A percentile compares a stretch with the other conserved stretches of the same genome.
phyloP scores from a whole-genome alignment of 345 rosid genomes.

The Kandelia obovata region DNA sequence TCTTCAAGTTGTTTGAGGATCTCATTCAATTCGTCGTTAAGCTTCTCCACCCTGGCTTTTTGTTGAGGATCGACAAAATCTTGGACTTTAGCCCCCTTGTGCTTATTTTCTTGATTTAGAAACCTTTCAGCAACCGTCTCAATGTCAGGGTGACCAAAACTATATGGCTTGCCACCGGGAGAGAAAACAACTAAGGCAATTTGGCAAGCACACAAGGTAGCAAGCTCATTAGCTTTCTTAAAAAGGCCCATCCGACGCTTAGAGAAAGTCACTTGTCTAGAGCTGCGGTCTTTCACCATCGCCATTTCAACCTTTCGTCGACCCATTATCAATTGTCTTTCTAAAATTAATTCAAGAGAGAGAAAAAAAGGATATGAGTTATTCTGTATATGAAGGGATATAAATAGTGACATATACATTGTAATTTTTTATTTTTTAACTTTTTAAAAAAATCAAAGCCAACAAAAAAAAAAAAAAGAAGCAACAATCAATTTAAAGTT shows the following conservation, averaged over 20 bases:
- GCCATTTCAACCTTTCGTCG: slow-evolving; percentile 22
- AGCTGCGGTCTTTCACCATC: slow-evolving; percentile 18
- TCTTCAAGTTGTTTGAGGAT: slow-evolving; percentile 9
- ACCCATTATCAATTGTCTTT: slow-evolving; percentile 9
- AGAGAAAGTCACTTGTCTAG: slow-evolving; percentile 22
- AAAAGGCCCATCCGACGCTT: slow-evolving; percentile 20
- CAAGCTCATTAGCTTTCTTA: slow-evolving; percentile 27
- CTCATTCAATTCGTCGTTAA: slow-evolving; percentile 1
- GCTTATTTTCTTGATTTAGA: slow-evolving; percentile 5
- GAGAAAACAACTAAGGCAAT: slow-evolving; percentile 20
- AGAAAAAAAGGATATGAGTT: background rate
- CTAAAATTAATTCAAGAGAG: no score
- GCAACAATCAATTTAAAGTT: no score
- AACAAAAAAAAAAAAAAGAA: no score
- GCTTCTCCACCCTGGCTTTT: slow-evolving; percentile 2
- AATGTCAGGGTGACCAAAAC: slow-evolving; percentile 16
- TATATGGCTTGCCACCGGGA: slow-evolving; percentile 20
- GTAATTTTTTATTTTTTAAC: no score
- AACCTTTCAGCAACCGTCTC: slow-evolving; percentile 1
- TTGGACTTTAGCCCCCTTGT: background rate
- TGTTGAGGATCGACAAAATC: background rate
- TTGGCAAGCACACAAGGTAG: slow-evolving; percentile 14
- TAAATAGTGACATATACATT: background rate
- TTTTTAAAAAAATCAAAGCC: no score
- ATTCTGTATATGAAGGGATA: background rate